A percentile compares a stretch with the other conserved stretches of the same genome.
These are phyloP conservation scores for Sclerotinia sclerotiorum DNA, from an alignment of 2,329 filamentous ascomycete genomes.

Conservation along the genomic window DNA sequence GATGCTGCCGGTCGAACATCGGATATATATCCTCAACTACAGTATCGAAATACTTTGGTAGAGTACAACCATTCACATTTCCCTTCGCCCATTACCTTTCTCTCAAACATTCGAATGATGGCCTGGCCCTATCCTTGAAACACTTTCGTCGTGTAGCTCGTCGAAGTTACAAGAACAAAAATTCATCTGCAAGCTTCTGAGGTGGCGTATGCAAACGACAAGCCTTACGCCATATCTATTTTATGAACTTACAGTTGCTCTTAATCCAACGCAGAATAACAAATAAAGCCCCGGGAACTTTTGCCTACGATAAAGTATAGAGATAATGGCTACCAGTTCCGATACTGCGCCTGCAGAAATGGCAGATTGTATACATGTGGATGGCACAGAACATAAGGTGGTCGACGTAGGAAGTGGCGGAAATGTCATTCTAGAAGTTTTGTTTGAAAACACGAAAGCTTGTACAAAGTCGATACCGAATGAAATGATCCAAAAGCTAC, in stretches of 20 bases:
- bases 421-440: conserved; percentile 65
- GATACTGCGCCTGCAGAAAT: neutral
- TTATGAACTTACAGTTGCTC: too few relatives aligned
- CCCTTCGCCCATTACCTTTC: neutral
- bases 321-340: neutral
- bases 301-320: too few relatives aligned
- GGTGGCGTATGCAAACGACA: neutral
- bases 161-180: conserved; percentile 12
- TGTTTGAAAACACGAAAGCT: conserved; percentile 59
- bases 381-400: conserved; percentile 38
- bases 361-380: conserved; percentile 28
- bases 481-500: conserved; percentile 47
- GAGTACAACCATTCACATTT: neutral
- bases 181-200: neutral
- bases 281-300: neutral
- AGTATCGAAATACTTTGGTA: neutral
- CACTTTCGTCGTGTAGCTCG: conserved; percentile 9
- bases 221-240: neutral
- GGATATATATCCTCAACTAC: conserved; percentile 1
- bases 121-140: conserved; percentile 40
- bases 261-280: neutral
- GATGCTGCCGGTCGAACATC: conserved; percentile 13
- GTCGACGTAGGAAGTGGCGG: conserved; percentile 57
- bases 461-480: conserved; percentile 51
- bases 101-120: conserved; percentile 27